A percentile compares a stretch with the other conserved stretches of the same genome.
phyloP scores from a whole-genome alignment of 108 stramenopile genomes.

The Chaetoceros muelleri region DNA sequence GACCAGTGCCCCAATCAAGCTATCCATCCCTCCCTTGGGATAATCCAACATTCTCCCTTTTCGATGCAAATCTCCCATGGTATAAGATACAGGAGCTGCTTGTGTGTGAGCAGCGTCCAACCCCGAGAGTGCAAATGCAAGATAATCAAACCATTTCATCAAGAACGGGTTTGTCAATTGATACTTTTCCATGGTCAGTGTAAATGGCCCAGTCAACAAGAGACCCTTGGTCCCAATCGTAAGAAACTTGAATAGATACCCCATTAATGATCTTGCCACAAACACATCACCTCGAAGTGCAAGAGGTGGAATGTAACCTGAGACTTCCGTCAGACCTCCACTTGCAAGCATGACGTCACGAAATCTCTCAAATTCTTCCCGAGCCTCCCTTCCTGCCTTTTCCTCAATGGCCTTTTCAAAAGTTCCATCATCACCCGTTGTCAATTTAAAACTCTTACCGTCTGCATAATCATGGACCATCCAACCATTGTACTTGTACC shows the following conservation, averaged over 20 bases:
- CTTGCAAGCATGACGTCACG: constrained; percentile 23
- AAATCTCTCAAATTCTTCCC: constrained; percentile 39
- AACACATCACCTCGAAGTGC: constrained; percentile 51
- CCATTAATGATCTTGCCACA: constrained; percentile 22
- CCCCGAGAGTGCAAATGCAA: constrained; percentile 78
- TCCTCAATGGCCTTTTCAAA: constrained; percentile 47
- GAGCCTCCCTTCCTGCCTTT: constrained; percentile 34
- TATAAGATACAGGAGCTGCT: constrained; percentile 86
- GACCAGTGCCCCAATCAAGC: constrained; percentile 70
- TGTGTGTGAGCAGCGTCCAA: constrained; percentile 77
- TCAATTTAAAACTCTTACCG: constrained; percentile 41
- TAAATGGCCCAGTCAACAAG: constrained; percentile 56
- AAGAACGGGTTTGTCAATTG: constrained; percentile 36
- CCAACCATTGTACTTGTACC: constrained; percentile 55
- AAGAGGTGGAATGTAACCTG: constrained; percentile 60
- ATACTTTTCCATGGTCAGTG: constrained; percentile 40
- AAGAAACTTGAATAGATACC: constrained; percentile 44
- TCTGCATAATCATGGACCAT: constrained; percentile 48
- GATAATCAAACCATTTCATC: constrained; percentile 67
- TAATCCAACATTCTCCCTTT: constrained; percentile 70
- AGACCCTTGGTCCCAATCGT: constrained; percentile 50
- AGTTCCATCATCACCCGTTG: constrained; percentile 35
- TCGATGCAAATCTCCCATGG: constrained; percentile 75
- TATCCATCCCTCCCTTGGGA: constrained; percentile 76
- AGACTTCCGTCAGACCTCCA: constrained; percentile 42